A percentile compares a stretch with the other conserved stretches of the same genome.
Evolutionary conservation across 805 yeast species (phyloP).

Genomic region (Kluyveromyces aestuarii): DNA sequence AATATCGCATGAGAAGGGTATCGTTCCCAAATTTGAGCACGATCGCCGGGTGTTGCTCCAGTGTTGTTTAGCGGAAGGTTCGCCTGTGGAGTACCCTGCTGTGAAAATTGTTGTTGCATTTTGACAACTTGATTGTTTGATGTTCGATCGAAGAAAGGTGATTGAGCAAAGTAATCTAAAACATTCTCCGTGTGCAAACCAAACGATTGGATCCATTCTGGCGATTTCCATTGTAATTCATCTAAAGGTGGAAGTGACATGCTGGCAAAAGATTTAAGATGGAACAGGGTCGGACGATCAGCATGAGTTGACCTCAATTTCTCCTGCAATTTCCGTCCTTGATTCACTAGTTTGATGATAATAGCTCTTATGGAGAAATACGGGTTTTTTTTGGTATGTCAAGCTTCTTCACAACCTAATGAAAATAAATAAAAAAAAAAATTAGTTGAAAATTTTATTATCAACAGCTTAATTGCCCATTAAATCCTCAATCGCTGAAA

Average conservation of each 20-base stretch:
- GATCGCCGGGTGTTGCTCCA: slow-evolving; percentile 1
- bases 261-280: not conserved
- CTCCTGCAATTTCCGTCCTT: too few relatives aligned
- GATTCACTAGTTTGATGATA: too few relatives aligned
- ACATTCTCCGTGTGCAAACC: slow-evolving; percentile 87
- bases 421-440: too few relatives aligned
- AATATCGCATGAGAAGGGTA: slow-evolving; percentile 30
- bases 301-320: too few relatives aligned
- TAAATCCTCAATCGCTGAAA: too few relatives aligned
- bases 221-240: slow-evolving; percentile 93
- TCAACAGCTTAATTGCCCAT: not conserved
- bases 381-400: too few relatives aligned
- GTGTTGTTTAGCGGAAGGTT: slow-evolving; percentile 1
- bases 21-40: slow-evolving; percentile 9
- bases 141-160: slow-evolving; percentile 91
- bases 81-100: slow-evolving; percentile 21
- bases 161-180: slow-evolving; percentile 83
- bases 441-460: too few relatives aligned
- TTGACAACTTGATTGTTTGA: slow-evolving; percentile 90
- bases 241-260: slow-evolving; percentile 38
- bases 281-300: too few relatives aligned
- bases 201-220: slow-evolving; percentile 90
- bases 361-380: too few relatives aligned
- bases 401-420: too few relatives aligned
- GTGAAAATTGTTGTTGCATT: slow-evolving; percentile 82